These are phyloP conservation scores for Chenopodium formosanum DNA, from an alignment of 148 eudicot species.

Conservation along the genomic window DNA sequence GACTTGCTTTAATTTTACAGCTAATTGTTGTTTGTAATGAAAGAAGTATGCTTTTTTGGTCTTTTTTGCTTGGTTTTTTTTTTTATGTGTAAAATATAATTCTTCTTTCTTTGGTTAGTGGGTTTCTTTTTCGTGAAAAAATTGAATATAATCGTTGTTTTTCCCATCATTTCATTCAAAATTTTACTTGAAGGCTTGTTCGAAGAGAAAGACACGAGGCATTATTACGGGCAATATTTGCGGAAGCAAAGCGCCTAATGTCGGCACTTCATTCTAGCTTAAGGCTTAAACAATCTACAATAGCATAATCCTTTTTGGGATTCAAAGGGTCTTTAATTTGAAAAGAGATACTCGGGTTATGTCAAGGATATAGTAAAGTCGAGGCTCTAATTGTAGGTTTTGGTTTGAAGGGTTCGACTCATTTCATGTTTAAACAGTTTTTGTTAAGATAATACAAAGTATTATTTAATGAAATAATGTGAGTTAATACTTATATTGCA, in stretches of 20 bases:
- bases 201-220: slow-evolving; percentile 5
- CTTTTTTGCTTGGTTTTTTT: not conserved
- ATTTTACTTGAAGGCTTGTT: not conserved
- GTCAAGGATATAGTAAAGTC: too few species aligned
- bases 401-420: too few species aligned
- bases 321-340: not conserved
- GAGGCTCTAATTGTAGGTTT: too few species aligned
- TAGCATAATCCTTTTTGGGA: not conserved
- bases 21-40: not conserved
- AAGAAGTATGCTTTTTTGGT: not conserved
- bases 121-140: not conserved
- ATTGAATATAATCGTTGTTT: not conserved
- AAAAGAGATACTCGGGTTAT: too few species aligned
- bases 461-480: too few species aligned
- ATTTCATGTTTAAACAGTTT: too few species aligned
- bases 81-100: not conserved
- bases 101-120: not conserved
- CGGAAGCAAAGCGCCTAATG: slow-evolving; percentile 1
- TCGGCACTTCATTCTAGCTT: slow-evolving; percentile 19
- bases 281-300: slow-evolving; percentile 3
- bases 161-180: not conserved
- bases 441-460: too few species aligned
- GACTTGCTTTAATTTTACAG: slow-evolving; percentile 21
- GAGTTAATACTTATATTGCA: too few species aligned
- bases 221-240: slow-evolving; percentile 18